Evolutionary conservation across 2,329 filamentous ascomycete genomes (phyloP).

Genomic region (Cercospora nicotianae): DNA sequence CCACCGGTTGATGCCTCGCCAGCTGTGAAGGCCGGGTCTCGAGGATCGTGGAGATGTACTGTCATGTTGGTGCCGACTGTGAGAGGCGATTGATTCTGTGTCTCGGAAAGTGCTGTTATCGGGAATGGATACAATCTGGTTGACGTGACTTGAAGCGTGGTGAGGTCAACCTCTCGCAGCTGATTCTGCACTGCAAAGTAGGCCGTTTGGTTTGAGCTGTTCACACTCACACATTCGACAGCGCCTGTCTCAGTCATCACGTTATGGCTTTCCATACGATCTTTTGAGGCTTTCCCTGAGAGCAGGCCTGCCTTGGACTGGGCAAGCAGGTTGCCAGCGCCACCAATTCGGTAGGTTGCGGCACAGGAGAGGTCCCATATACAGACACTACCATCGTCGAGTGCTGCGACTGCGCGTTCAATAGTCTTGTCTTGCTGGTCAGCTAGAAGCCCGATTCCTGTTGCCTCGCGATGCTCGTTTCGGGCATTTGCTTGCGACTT

Average conservation of each 20-base stretch:
- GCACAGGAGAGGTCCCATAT: conserved; percentile 65
- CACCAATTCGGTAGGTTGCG: conserved; percentile 23
- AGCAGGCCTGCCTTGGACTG: conserved; percentile 68
- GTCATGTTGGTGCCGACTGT: conserved; percentile 82
- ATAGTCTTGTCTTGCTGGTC: conserved; percentile 55
- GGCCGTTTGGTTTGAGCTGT: conserved; percentile 65
- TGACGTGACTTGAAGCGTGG: conserved; percentile 67
- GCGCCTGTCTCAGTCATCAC: conserved; percentile 70
- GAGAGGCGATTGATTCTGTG: conserved; percentile 65
- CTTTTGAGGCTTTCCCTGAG: conserved; percentile 54
- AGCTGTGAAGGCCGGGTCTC: conserved; percentile 44
- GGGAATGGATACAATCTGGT: conserved; percentile 74
- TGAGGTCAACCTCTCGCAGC: conserved; percentile 79
- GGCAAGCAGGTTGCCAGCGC: conserved; percentile 61
- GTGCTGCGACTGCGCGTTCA: conserved; percentile 68
- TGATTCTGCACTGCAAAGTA: conserved; percentile 78
- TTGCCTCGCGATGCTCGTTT: conserved; percentile 61
- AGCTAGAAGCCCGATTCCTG: conserved; percentile 68
- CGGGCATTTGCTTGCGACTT: conserved; percentile 41
- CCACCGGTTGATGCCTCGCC: conserved; percentile 13
- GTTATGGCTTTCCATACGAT: conserved; percentile 48
- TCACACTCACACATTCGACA: conserved; percentile 80
- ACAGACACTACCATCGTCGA: conserved; percentile 85
- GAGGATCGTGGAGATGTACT: conserved; percentile 78
- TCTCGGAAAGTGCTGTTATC: conserved; percentile 77